A percentile compares a stretch with the other conserved stretches of the same genome.
phyloP scores from a whole-genome alignment of 768 basidiomycete genomes.

The Crassisporium funariophilum region DNA sequence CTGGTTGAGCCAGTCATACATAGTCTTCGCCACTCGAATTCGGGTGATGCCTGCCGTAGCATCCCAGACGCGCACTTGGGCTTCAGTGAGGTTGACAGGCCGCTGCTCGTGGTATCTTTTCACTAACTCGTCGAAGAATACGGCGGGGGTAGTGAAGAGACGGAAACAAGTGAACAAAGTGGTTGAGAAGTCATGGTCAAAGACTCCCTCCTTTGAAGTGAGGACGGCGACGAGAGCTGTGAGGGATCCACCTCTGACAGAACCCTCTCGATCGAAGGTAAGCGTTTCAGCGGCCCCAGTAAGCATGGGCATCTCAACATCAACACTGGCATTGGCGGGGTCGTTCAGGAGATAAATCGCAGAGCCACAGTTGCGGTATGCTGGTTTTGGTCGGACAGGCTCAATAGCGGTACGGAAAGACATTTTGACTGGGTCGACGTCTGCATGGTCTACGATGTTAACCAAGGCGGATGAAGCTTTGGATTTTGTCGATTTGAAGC shows the following conservation, averaged over 20 bases:
- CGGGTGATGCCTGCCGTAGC: neutral
- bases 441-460: neutral
- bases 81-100: slow-evolving; percentile 38
- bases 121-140: slow-evolving; percentile 41
- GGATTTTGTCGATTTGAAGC: neutral
- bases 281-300: neutral
- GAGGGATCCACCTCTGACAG: slow-evolving; percentile 32
- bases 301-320: neutral
- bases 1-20: slow-evolving; percentile 12
- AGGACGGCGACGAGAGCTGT: slow-evolving; percentile 46
- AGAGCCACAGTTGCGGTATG: neutral
- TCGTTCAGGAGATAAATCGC: neutral
- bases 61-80: neutral
- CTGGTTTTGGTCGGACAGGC: neutral
- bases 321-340: neutral
- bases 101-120: slow-evolving; percentile 48
- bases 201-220: slow-evolving; percentile 39
- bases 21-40: slow-evolving; percentile 4
- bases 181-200: slow-evolving; percentile 46
- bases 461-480: neutral
- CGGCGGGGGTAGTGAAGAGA: slow-evolving; percentile 55
- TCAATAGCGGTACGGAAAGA: neutral
- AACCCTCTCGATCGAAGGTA: slow-evolving; percentile 17
- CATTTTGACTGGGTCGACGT: neutral
- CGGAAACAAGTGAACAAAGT: slow-evolving; percentile 74